Evolutionary conservation across 495 filamentous ascomycete species (phyloP).

Genomic region (Hypoxylon lenormandii): DNA sequence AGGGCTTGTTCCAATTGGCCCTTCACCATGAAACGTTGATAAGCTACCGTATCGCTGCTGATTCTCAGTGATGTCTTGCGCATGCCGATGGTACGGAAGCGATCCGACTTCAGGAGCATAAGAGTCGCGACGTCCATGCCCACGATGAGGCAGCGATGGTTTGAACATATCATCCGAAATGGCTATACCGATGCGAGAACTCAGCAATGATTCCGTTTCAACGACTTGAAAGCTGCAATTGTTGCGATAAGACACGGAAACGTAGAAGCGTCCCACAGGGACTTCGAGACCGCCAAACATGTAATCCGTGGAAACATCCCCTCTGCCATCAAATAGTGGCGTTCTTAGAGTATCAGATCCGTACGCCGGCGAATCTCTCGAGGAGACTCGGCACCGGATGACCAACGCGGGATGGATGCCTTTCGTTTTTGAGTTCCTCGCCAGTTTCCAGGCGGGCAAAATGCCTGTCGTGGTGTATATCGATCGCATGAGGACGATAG

Average conservation of each 20-base stretch:
- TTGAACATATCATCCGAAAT: slow-evolving; percentile 87
- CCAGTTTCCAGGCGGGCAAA: slow-evolving; percentile 88
- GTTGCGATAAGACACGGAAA: slow-evolving; percentile 83
- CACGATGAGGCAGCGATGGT: slow-evolving; percentile 69
- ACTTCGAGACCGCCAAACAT: slow-evolving; percentile 83
- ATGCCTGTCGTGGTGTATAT: slow-evolving; percentile 87
- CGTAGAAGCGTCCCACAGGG: slow-evolving; percentile 83
- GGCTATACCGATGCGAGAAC: slow-evolving; percentile 91
- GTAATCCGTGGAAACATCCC: slow-evolving; percentile 78
- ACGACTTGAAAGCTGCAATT: slow-evolving; percentile 92
- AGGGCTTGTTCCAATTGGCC: slow-evolving; percentile 80
- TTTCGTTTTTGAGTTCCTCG: slow-evolving; percentile 75
- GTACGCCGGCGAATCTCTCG: slow-evolving; percentile 64
- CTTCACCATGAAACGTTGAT: slow-evolving; percentile 90
- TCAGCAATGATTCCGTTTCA: slow-evolving; percentile 87
- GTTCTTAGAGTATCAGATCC: slow-evolving; percentile 74
- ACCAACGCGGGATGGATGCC: slow-evolving; percentile 72
- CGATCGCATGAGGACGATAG: slow-evolving; percentile 91
- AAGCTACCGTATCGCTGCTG: slow-evolving; percentile 90
- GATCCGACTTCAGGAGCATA: slow-evolving; percentile 74
- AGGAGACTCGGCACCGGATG: slow-evolving; percentile 81
- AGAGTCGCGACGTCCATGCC: slow-evolving; percentile 55
- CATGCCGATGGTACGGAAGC: slow-evolving; percentile 68
- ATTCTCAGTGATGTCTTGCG: slow-evolving; percentile 67
- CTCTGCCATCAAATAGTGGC: slow-evolving; percentile 75